Conservation (phyloP, 768 basidiomycete species). For the Boletus rubroflammeus region DNA sequence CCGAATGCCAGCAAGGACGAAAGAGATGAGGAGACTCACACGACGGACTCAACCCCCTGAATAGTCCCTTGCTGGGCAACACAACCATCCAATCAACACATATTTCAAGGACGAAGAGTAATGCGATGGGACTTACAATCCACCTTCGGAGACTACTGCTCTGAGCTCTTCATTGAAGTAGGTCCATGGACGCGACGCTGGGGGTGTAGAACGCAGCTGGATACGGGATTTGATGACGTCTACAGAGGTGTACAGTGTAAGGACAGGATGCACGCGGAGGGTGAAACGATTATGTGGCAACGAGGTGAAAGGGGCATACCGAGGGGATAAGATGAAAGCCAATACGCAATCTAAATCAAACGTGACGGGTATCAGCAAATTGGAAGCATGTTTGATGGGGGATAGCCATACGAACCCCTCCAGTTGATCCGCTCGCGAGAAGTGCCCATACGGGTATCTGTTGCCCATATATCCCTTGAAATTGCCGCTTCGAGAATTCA, state of each 20-base stretch:
- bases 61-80: constrained; percentile 48
- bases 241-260: constrained; percentile 18
- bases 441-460: constrained; percentile 83
- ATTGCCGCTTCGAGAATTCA: constrained; percentile 83
- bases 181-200: constrained; percentile 64
- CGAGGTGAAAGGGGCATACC: constrained; percentile 37
- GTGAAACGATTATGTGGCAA: not conserved
- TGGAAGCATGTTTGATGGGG: not conserved
- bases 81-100: not conserved
- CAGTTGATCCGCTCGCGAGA: constrained; percentile 76
- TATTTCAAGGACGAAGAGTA: not conserved
- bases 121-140: constrained; percentile 49
- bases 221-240: constrained; percentile 92
- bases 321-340: constrained; percentile 90
- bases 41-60: constrained; percentile 73
- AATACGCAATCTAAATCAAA: constrained; percentile 42
- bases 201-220: constrained; percentile 74
- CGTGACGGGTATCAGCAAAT: not conserved
- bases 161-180: constrained; percentile 76
- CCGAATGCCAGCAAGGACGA: not conserved
- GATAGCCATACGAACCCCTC: constrained; percentile 54
- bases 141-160: constrained; percentile 64
- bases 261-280: not conserved
- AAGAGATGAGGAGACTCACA: constrained; percentile 40
- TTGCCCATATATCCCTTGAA: constrained; percentile 57